Conservation (phyloP, 768 basidiomycete species). For the Boletellus sp. region DNA sequence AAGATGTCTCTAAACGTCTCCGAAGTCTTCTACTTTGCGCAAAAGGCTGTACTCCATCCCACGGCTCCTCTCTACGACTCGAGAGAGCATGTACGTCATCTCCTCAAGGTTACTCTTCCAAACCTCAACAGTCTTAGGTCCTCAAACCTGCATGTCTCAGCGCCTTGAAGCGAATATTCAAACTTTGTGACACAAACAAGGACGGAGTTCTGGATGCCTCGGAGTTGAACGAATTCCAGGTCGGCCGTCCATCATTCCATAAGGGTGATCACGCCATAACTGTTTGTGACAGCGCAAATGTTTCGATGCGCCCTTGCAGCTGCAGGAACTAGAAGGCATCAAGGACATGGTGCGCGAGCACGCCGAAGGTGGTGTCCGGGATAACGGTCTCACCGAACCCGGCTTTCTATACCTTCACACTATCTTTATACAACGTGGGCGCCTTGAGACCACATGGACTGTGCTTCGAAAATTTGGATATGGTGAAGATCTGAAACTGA, state of each 20-base stretch:
- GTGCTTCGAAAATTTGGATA: slow-evolving; percentile 94
- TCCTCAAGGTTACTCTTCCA: slow-evolving; percentile 2
- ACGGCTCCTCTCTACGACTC: slow-evolving; percentile 97
- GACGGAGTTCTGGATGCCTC: slow-evolving; percentile 86
- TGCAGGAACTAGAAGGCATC: slow-evolving; percentile 95
- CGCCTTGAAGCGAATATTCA: slow-evolving; percentile 92
- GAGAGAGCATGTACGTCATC: slow-evolving; percentile 76
- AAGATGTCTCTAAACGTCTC: slow-evolving; percentile 88
- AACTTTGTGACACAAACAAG: slow-evolving; percentile 91
- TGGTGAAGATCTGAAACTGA: slow-evolving; percentile 87
- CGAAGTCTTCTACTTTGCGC: slow-evolving; percentile 97
- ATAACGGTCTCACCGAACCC: slow-evolving; percentile 82
- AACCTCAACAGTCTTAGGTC: slow-evolving; percentile 46
- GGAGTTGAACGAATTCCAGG: slow-evolving; percentile 97
- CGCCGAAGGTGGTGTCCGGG: slow-evolving; percentile 69
- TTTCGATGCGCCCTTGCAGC: slow-evolving; percentile 88
- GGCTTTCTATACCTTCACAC: slow-evolving; percentile 96
- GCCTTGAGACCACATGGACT: slow-evolving; percentile 97
- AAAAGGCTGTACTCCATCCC: slow-evolving; percentile 95
- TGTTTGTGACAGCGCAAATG: slow-evolving; percentile 70
- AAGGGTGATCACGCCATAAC: neutral
- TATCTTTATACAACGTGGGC: slow-evolving; percentile 92
- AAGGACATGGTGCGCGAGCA: slow-evolving; percentile 84
- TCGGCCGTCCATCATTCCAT: slow-evolving; percentile 28
- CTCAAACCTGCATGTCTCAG: slow-evolving; percentile 89